Conservation (phyloP, 1,139 yeast genomes). For the Lodderomyces theae region DNA sequence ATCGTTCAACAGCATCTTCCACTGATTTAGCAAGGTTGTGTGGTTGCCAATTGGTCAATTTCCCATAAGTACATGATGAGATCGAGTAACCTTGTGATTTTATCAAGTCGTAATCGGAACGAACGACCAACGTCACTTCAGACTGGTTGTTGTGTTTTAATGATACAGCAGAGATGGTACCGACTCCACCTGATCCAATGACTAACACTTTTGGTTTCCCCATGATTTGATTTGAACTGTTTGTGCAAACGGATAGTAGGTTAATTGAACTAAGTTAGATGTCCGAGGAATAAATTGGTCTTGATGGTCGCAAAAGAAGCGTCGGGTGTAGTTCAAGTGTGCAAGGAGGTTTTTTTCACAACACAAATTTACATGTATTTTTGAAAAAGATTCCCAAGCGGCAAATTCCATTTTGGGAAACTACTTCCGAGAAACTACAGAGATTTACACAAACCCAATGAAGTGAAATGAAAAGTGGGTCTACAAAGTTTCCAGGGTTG, state of each 20-base stretch:
- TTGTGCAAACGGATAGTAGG: background rate
- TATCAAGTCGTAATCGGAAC: slow-evolving; percentile 64
- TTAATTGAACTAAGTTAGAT: background rate
- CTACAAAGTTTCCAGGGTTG: too few relatives aligned
- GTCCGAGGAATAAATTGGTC: too few relatives aligned
- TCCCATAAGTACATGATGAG: slow-evolving; percentile 62
- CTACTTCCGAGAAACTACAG: background rate
- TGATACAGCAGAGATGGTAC: slow-evolving; percentile 64
- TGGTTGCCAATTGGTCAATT: slow-evolving; percentile 53
- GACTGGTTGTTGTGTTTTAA: slow-evolving; percentile 43
- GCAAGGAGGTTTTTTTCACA: too few relatives aligned
- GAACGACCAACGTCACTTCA: slow-evolving; percentile 58
- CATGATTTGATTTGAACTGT: slow-evolving; percentile 3
- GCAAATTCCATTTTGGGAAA: background rate
- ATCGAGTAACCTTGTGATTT: slow-evolving; percentile 53
- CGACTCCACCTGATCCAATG: slow-evolving; percentile 58
- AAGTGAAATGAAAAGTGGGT: too few relatives aligned
- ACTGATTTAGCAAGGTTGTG: slow-evolving; percentile 39
- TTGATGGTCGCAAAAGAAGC: too few relatives aligned
- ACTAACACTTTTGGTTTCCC: slow-evolving; percentile 33
- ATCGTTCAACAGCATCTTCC: slow-evolving; percentile 38
- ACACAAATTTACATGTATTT: too few relatives aligned
- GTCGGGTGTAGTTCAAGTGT: too few relatives aligned
- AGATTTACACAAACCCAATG: too few relatives aligned
- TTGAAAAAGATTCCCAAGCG: background rate